Conservation (phyloP, 2,329 filamentous ascomycete genomes). For the Exophiala spinifera region DNA sequence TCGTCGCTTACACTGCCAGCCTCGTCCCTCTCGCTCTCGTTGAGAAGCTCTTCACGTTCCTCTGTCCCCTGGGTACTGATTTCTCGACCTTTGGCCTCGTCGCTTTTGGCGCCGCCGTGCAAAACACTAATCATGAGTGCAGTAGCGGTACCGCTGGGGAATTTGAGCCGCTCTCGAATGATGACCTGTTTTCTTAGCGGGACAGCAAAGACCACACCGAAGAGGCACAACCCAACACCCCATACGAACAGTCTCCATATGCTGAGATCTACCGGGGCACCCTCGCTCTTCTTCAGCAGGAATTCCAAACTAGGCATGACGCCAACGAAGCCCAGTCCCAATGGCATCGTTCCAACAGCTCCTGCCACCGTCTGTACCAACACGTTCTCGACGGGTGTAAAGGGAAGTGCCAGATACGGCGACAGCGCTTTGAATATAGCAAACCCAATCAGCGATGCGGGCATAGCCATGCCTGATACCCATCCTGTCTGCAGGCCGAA, state of each 20-base stretch:
- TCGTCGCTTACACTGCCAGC: conserved; percentile 39
- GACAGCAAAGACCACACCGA: conserved; percentile 94
- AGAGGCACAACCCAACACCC: conserved; percentile 91
- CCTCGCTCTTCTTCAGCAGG: conserved; percentile 72
- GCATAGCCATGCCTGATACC: conserved; percentile 93
- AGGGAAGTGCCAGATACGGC: conserved; percentile 71
- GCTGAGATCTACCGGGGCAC: conserved; percentile 69
- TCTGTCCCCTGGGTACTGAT: conserved; percentile 29
- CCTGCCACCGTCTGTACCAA: conserved; percentile 94
- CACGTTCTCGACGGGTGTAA: conserved; percentile 94
- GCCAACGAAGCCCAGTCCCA: conserved; percentile 93
- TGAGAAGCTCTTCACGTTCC: conserved; percentile 33
- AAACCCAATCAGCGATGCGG: conserved; percentile 88
- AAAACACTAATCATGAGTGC: conserved; percentile 88
- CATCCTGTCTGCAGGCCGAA: conserved; percentile 92
- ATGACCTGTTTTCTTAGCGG: conserved; percentile 88
- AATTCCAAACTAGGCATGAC: conserved; percentile 92
- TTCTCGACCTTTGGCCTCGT: conserved; percentile 32
- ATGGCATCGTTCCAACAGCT: conserved; percentile 91
- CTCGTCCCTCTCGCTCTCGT: conserved; percentile 36
- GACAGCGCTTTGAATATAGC: conserved; percentile 83
- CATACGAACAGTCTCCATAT: conserved; percentile 79
- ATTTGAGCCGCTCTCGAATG: conserved; percentile 85
- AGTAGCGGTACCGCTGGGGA: conserved; percentile 92
- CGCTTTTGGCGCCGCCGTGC: conserved; percentile 60